Percentiles rank a stretch among this genome's conserved stretches.
Evolutionary conservation across 1,139 yeast species (phyloP).

Genomic region (Yamadazyma buinensis): DNA sequence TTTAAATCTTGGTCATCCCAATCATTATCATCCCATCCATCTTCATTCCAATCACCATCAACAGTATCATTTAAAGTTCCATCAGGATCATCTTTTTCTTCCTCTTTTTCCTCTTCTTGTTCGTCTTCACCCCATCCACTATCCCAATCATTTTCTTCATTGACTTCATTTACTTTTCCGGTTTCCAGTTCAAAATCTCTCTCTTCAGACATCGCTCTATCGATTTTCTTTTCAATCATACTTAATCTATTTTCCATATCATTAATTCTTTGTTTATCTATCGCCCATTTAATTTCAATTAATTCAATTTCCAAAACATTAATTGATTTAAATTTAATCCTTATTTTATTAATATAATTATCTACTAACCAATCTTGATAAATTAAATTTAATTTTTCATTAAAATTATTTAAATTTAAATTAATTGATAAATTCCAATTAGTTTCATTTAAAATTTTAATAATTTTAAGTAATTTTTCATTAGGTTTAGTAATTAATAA

Average conservation of each 20-base stretch:
- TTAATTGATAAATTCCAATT: conserved; percentile 28
- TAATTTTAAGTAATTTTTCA: conserved; percentile 20
- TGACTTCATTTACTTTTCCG: conserved; percentile 5
- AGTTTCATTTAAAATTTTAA: conserved; percentile 19
- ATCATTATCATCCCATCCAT: conserved; percentile 9
- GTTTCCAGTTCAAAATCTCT: conserved; percentile 12
- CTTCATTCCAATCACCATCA: conserved; percentile 3
- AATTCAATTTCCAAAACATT: conserved; percentile 6
- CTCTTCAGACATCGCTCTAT: conserved; percentile 12
- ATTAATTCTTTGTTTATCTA: conserved; percentile 9
- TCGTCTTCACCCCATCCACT: conserved; percentile 13
- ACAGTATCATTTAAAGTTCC: background rate
- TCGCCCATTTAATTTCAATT: conserved; percentile 13
- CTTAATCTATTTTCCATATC: conserved; percentile 11
- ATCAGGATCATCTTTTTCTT: conserved; percentile 9
- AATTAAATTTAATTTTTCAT: conserved; percentile 24
- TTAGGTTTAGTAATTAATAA: conserved; percentile 18
- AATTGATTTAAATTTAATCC: conserved; percentile 15
- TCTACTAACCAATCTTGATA: conserved; percentile 31
- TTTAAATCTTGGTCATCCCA: background rate
- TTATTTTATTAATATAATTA: conserved; percentile 22
- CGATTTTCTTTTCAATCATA: conserved; percentile 14
- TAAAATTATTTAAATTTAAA: conserved; percentile 10
- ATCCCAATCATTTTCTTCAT: conserved; percentile 17
- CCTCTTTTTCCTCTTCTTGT: conserved; percentile 8